These are phyloP conservation scores for Datisca glomerata DNA, from an alignment of 306 rosid genomes.

Conservation along the genomic window DNA sequence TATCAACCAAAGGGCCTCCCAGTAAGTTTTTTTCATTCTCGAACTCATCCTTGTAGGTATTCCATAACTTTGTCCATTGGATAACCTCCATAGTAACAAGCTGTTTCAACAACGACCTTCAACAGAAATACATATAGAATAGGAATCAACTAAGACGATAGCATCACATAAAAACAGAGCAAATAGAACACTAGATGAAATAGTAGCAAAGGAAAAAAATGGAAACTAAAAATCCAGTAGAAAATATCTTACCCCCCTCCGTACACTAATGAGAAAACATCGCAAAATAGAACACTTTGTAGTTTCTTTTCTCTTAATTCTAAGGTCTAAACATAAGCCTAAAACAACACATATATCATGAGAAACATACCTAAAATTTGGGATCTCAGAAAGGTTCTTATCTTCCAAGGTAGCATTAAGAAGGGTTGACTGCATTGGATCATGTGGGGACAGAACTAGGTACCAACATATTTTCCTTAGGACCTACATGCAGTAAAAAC, in stretches of 20 bases:
- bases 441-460: conserved; percentile 72
- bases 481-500: conserved; percentile 27
- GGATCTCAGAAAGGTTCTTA: conserved; percentile 65
- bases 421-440: conserved; percentile 93
- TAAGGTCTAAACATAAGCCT: too few species aligned
- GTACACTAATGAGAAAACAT: too few species aligned
- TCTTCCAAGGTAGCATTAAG: conserved; percentile 81
- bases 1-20: conserved; percentile 63
- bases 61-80: conserved; percentile 77
- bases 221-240: too few species aligned
- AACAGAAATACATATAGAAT: not conserved
- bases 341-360: too few species aligned
- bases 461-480: conserved; percentile 87
- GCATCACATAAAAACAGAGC: not conserved
- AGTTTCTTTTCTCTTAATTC: too few species aligned
- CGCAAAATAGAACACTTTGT: too few species aligned
- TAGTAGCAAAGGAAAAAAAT: too few species aligned
- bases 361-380: conserved; percentile 43
- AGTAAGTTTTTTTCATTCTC: conserved; percentile 53
- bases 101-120: conserved; percentile 65
- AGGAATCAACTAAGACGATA: not conserved
- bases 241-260: too few species aligned
- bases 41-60: conserved; percentile 60
- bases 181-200: too few species aligned
- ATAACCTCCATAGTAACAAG: conserved; percentile 81